A percentile compares a stretch with the other conserved stretches of the same genome.
Conservation (phyloP, 257 asterid genomes). For the Solanum pimpinellifolium region DNA sequence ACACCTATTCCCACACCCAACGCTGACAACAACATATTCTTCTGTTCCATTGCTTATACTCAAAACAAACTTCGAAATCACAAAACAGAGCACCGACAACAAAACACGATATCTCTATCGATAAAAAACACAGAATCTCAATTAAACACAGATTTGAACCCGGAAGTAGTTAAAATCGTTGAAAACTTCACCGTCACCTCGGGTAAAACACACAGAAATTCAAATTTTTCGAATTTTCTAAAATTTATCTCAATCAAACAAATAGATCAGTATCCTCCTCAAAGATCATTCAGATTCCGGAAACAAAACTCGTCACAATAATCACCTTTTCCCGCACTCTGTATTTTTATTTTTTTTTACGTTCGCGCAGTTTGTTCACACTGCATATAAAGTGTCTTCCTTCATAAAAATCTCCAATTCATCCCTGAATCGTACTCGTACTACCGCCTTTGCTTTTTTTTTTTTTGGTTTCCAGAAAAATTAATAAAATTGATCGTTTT, state of each 20-base stretch:
- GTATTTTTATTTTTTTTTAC: background rate
- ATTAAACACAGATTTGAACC: background rate
- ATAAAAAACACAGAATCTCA: background rate
- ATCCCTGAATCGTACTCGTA: background rate
- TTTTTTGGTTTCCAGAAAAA: background rate
- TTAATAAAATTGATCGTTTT: background rate
- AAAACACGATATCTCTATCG: background rate
- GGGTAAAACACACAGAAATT: background rate
- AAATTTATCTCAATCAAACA: background rate
- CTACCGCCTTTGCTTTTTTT: background rate
- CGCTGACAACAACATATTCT: constrained; percentile 63
- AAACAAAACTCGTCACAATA: background rate
- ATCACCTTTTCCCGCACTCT: background rate
- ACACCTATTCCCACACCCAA: constrained; percentile 70
- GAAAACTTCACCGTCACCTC: background rate
- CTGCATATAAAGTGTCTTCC: background rate
- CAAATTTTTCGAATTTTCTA: background rate
- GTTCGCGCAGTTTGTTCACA: background rate
- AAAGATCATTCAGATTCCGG: background rate
- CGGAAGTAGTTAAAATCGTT: background rate
- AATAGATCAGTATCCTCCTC: background rate
- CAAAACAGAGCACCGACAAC: background rate
- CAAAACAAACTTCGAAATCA: background rate
- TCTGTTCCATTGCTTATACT: constrained; percentile 43
- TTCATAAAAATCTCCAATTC: background rate